phyloP scores from a whole-genome alignment of 2,329 filamentous ascomycete species.

The Orbilia blumenaviensis region DNA sequence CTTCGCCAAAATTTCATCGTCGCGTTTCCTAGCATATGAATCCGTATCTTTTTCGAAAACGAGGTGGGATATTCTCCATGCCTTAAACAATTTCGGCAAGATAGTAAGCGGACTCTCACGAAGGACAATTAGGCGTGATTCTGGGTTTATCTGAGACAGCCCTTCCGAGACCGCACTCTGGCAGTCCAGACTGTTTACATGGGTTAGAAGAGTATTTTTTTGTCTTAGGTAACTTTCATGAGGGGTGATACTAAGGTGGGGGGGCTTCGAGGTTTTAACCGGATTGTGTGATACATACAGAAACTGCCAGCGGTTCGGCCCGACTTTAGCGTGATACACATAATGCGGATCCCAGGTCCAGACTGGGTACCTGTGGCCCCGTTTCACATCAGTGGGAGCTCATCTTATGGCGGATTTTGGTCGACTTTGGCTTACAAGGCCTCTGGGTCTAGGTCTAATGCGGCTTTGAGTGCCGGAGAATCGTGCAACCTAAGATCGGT shows the following conservation, averaged over 20 bases:
- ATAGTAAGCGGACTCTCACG: slow-evolving; percentile 77
- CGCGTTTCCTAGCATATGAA: slow-evolving; percentile 73
- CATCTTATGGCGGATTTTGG: background rate
- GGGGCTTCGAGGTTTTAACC: slow-evolving; percentile 2
- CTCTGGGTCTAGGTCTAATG: slow-evolving; percentile 73
- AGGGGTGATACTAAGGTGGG: background rate
- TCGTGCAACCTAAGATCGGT: slow-evolving; percentile 81
- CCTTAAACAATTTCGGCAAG: slow-evolving; percentile 75
- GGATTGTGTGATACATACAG: slow-evolving; percentile 63
- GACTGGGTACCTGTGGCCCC: slow-evolving; percentile 63
- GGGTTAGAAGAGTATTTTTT: background rate
- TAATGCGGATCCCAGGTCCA: slow-evolving; percentile 86
- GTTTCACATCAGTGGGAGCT: background rate
- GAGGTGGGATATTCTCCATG: slow-evolving; percentile 77
- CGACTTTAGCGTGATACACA: slow-evolving; percentile 75
- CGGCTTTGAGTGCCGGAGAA: slow-evolving; percentile 76
- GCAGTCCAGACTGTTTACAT: slow-evolving; percentile 70
- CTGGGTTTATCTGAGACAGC: slow-evolving; percentile 74
- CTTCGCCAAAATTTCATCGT: slow-evolving; percentile 68
- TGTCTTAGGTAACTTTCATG: background rate
- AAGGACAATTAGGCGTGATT: slow-evolving; percentile 76
- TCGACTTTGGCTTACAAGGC: slow-evolving; percentile 65
- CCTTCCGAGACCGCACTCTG: slow-evolving; percentile 74
- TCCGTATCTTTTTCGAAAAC: slow-evolving; percentile 84
- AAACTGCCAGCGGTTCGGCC: slow-evolving; percentile 78